Percentiles rank a stretch among this genome's conserved stretches.
These are phyloP conservation scores for Pseudogymnoascus sp. DNA, from an alignment of 2,329 filamentous ascomycete genomes.

Conservation along the genomic window DNA sequence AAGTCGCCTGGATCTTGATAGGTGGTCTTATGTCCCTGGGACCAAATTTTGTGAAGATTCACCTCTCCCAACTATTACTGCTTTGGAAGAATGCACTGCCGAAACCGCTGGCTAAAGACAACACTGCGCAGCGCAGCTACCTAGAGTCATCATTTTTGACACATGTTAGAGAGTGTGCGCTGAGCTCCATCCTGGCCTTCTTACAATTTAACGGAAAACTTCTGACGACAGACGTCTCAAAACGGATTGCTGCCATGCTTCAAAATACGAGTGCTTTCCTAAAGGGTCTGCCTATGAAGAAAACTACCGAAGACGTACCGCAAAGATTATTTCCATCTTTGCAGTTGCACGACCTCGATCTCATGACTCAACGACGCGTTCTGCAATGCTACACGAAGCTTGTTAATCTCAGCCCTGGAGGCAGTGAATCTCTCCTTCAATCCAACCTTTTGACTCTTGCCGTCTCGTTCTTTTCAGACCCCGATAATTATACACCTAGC, in stretches of 20 bases:
- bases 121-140: conserved; percentile 71
- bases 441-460: conserved; percentile 86
- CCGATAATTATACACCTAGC: conserved; percentile 76
- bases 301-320: conserved; percentile 75
- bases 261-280: conserved; percentile 89
- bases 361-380: conserved; percentile 88
- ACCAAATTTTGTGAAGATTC: conserved; percentile 97
- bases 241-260: conserved; percentile 85
- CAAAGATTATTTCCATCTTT: conserved; percentile 77
- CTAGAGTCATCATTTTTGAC: conserved; percentile 88
- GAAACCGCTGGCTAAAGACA: conserved; percentile 88
- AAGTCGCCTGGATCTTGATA: conserved; percentile 95
- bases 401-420: conserved; percentile 79
- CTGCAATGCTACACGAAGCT: conserved; percentile 92
- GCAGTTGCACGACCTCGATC: conserved; percentile 80
- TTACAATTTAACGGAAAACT: conserved; percentile 87
- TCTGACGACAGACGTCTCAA: conserved; percentile 87
- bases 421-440: conserved; percentile 77
- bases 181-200: conserved; percentile 86
- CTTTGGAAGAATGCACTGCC: conserved; percentile 97
- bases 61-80: conserved; percentile 84
- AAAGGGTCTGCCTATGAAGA: conserved; percentile 74
- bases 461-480: conserved; percentile 86
- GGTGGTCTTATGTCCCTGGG: conserved; percentile 94
- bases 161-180: conserved; percentile 87